Evolutionary conservation across 768 basidiomycete species (phyloP).

Genomic region (Pulveroboletus ravenelii): DNA sequence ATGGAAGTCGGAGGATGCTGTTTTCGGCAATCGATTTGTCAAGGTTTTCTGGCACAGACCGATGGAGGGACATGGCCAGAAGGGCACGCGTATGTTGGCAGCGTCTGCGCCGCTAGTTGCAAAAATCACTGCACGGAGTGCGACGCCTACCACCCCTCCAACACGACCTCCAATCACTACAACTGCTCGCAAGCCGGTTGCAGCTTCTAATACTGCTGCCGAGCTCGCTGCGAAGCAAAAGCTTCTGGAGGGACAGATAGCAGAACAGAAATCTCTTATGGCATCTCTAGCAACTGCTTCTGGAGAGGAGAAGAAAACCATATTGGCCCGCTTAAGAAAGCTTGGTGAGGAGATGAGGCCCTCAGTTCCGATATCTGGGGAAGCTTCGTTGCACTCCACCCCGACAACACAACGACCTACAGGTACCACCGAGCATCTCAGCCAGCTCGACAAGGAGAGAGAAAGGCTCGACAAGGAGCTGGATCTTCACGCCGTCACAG

Average conservation of each 20-base stretch:
- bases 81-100: constrained; percentile 72
- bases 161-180: constrained; percentile 23
- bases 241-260: constrained; percentile 74
- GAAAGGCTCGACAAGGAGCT: constrained; percentile 79
- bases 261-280: constrained; percentile 87
- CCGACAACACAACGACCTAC: constrained; percentile 20
- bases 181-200: constrained; percentile 35
- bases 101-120: constrained; percentile 76
- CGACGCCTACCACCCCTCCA: constrained; percentile 45
- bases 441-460: constrained; percentile 52
- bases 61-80: constrained; percentile 84
- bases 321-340: constrained; percentile 72
- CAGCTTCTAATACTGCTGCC: constrained; percentile 35
- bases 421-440: constrained; percentile 27
- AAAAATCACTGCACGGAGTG: constrained; percentile 45
- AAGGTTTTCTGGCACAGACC: constrained; percentile 95
- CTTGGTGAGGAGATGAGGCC: constrained; percentile 74
- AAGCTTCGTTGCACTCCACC: constrained; percentile 27
- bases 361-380: constrained; percentile 25
- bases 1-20: constrained; percentile 92
- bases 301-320: constrained; percentile 69
- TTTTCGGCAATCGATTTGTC: constrained; percentile 91
- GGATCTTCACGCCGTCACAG: constrained; percentile 50
- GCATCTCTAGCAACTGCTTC: constrained; percentile 58
- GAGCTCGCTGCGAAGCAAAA: constrained; percentile 72